Base-by-base conservation (phyloP, 106 monocot genomes). In the Dendrobium officinale region DNA sequence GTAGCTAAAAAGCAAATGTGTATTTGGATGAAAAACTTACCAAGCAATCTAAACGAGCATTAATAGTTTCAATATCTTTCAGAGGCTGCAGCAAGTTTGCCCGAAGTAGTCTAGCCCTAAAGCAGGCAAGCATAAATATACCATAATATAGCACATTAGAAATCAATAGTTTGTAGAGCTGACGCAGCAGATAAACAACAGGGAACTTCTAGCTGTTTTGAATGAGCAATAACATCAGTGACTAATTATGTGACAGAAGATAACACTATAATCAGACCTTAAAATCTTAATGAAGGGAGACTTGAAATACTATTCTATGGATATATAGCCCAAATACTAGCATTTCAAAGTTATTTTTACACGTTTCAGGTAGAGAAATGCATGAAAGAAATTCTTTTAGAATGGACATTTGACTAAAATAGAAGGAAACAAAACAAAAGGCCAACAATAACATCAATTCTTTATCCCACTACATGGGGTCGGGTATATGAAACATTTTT, bases 31-130 rank as follows among this genome's bases (percentile, higher is more conserved):
- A 37, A 77, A 37, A 72, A 81, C 87, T 86, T 77, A 99, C 99
- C 84, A 99, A 88, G 79, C 90, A 99, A 91, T 99, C 95, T 80
- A 99, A 86, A 27, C 99, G 95, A 83, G 99, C 91, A 91, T 95
- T 93, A 37, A 99, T 99, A 55, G 99, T 99, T 77, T 91, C 86
- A 66, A 95, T 84, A 84, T 99, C 95, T 87, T 95, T 99, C 59
- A 99, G 75, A 41, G 99, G 99, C 79, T 99, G 99, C 79, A 99
- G 79, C 19, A 99, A 83, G 74, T 99, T 99, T 18, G 99, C 99
- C 76, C 95, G 92, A 81, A 95, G 99, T 79, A 99, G 79, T 75
- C 95, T 95, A 81, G 91, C 73, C 83, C 99, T 99, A 90, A 47
- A 91, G 77, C 55, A 16, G 44, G 82, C 18, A 83, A 56, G 15